A percentile compares a stretch with the other conserved stretches of the same genome.
phyloP scores from a whole-genome alignment of 441 rosid genomes.

The Hypseocharis bilobata region DNA sequence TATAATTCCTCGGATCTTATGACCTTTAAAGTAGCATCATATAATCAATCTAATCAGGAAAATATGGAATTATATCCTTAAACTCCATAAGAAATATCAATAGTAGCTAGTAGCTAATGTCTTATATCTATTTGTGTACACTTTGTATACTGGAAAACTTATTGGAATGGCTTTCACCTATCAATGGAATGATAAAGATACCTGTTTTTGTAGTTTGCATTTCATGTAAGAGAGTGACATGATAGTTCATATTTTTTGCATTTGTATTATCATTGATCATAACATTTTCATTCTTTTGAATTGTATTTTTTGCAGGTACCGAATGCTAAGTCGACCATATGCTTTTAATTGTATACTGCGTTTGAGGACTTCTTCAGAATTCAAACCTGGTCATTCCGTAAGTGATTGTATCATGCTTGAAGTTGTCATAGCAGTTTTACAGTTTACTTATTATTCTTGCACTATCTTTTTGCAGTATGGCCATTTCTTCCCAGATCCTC shows the following conservation, averaged over 20 bases:
- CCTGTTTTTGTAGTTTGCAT: not conserved
- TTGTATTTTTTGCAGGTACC: slow-evolving; percentile 43
- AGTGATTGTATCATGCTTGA: slow-evolving; percentile 26
- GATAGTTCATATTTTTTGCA: not conserved
- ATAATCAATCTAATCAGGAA: slow-evolving; percentile 2
- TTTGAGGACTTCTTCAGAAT: slow-evolving; percentile 87
- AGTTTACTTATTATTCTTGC: slow-evolving; percentile 3
- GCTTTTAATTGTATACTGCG: slow-evolving; percentile 84
- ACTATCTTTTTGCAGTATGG: slow-evolving; percentile 62
- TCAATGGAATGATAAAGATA: not conserved
- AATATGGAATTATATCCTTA: not conserved
- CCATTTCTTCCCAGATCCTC: slow-evolving; percentile 96
- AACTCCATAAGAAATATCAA: no score
- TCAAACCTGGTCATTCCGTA: slow-evolving; percentile 79
- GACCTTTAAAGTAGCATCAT: slow-evolving; percentile 3
- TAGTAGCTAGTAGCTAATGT: no score
- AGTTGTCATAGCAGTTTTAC: not conserved
- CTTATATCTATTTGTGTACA: not conserved
- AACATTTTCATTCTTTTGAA: slow-evolving; percentile 4
- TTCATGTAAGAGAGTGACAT: not conserved
- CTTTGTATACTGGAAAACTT: not conserved
- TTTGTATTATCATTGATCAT: not conserved
- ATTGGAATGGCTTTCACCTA: not conserved
- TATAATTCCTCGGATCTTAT: no score
- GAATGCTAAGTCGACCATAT: slow-evolving; percentile 86